These are phyloP conservation scores for Xylona heveae DNA, from an alignment of 495 filamentous ascomycete genomes.

Conservation along the genomic window DNA sequence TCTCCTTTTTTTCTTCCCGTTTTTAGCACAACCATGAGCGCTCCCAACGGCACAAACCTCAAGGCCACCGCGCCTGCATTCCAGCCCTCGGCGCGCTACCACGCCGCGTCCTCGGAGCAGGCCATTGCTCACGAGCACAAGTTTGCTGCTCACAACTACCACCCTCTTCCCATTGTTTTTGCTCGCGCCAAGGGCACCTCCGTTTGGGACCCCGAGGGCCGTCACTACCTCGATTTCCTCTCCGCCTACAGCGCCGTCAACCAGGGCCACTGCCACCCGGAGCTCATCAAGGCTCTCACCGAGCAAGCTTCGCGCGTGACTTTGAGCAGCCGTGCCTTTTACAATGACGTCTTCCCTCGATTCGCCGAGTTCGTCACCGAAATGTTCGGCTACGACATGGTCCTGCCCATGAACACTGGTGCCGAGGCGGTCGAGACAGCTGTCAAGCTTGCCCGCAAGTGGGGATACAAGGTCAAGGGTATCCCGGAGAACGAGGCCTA, in stretches of 20 bases:
- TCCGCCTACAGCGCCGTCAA: slow-evolving; percentile 97
- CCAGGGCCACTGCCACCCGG: slow-evolving; percentile 96
- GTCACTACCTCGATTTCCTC: slow-evolving; percentile 92
- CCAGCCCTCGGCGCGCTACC: slow-evolving; percentile 37
- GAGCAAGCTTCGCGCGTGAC: slow-evolving; percentile 84
- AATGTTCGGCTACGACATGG: slow-evolving; percentile 94
- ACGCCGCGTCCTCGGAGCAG: slow-evolving; percentile 54
- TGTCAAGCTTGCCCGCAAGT: slow-evolving; percentile 94
- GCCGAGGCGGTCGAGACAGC: slow-evolving; percentile 98
- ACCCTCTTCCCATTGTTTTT: slow-evolving; percentile 87
- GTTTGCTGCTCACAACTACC: slow-evolving; percentile 95
- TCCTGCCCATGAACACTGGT: slow-evolving; percentile 96
- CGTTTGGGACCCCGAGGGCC: slow-evolving; percentile 96
- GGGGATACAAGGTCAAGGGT: slow-evolving; percentile 72
- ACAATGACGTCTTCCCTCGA: slow-evolving; percentile 96
- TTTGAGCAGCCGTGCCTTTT: slow-evolving; percentile 86
- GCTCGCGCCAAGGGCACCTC: slow-evolving; percentile 58
- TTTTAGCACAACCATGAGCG: slow-evolving; percentile 1
- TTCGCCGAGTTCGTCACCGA: slow-evolving; percentile 84
- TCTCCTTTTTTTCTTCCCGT: slow-evolving; percentile 5
- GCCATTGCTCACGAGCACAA: slow-evolving; percentile 66
- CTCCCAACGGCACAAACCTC: slow-evolving; percentile 14
- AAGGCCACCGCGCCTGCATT: slow-evolving; percentile 29
- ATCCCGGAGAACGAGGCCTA: slow-evolving; percentile 59
- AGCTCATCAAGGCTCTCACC: slow-evolving; percentile 70